A percentile compares a stretch with the other conserved stretches of the same genome.
phyloP scores from a whole-genome alignment of 257 asterid species.

The Gardenia jasminoides region DNA sequence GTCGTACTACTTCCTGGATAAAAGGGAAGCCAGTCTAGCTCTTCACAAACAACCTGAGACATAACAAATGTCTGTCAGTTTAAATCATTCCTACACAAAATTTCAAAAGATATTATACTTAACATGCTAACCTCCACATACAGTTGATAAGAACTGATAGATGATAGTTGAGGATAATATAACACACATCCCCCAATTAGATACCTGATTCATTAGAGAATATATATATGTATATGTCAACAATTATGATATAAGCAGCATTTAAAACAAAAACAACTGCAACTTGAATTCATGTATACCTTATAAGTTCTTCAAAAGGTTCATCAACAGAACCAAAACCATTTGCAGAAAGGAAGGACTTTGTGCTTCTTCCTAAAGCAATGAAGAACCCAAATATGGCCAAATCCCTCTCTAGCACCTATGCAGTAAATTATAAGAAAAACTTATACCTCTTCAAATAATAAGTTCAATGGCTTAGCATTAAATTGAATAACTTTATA shows the following conservation, averaged over 20 bases:
- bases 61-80: constrained; percentile 22
- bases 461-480: not conserved
- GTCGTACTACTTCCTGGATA: constrained; percentile 66
- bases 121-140: constrained; percentile 93
- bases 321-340: constrained; percentile 63
- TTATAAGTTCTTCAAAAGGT: constrained; percentile 72
- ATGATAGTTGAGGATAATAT: constrained; percentile 94
- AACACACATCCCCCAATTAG: constrained; percentile 92
- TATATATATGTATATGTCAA: not conserved
- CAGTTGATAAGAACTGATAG: constrained; percentile 97
- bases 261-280: constrained; percentile 15
- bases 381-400: constrained; percentile 97
- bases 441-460: not conserved
- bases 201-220: constrained; percentile 53
- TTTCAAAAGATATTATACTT: constrained; percentile 21
- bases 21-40: constrained; percentile 97
- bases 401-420: constrained; percentile 93
- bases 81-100: constrained; percentile 21
- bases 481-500: not conserved
- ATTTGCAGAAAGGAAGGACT: constrained; percentile 65
- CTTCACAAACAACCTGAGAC: constrained; percentile 94
- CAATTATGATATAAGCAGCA: not conserved
- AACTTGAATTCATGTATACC: constrained; percentile 46
- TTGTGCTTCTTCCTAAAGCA: constrained; percentile 91
- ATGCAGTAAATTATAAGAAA: constrained; percentile 18